Evolutionary conservation across 2,329 filamentous ascomycete genomes (phyloP).

Genomic region (Colletotrichum eremochloae): DNA sequence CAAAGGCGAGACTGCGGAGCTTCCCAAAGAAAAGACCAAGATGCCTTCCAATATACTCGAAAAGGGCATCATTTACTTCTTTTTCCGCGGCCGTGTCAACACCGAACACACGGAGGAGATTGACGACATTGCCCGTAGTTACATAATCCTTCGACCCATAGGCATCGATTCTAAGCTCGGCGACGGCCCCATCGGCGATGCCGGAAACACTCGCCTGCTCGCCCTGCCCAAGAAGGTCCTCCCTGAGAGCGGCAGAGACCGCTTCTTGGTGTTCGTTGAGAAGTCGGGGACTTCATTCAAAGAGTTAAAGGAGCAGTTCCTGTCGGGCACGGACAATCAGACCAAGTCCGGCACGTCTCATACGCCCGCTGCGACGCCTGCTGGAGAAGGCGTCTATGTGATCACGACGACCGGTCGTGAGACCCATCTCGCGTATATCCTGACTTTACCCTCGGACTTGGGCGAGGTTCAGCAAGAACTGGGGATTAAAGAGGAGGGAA

Average conservation of each 20-base stretch:
- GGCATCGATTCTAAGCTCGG: constrained; percentile 77
- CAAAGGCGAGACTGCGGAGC: constrained; percentile 31
- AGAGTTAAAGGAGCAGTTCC: constrained; percentile 79
- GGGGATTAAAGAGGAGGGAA: constrained; percentile 78
- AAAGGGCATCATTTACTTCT: constrained; percentile 93
- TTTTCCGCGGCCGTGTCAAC: constrained; percentile 82
- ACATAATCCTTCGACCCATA: constrained; percentile 83
- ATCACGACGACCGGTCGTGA: constrained; percentile 79
- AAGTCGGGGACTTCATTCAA: constrained; percentile 76
- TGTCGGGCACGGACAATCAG: constrained; percentile 75
- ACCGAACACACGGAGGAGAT: constrained; percentile 77
- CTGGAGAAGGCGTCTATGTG: constrained; percentile 89
- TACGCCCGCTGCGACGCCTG: constrained; percentile 76
- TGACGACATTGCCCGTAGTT: constrained; percentile 81
- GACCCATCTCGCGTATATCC: constrained; percentile 83
- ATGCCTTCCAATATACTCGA: constrained; percentile 73
- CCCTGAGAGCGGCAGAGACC: constrained; percentile 75
- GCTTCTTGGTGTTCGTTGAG: constrained; percentile 87
- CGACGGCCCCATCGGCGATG: constrained; percentile 60
- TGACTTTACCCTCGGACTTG: constrained; percentile 78
- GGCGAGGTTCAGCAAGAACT: constrained; percentile 82
- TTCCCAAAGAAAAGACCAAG: constrained; percentile 31
- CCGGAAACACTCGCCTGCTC: constrained; percentile 77
- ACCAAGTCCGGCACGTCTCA: constrained; percentile 84
- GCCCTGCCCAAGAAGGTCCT: constrained; percentile 88